Evolutionary conservation across 768 basidiomycete species (phyloP), one percentile per base, ranked within the genome.

Genomic region (Fibroporia radiculosa): DNA sequence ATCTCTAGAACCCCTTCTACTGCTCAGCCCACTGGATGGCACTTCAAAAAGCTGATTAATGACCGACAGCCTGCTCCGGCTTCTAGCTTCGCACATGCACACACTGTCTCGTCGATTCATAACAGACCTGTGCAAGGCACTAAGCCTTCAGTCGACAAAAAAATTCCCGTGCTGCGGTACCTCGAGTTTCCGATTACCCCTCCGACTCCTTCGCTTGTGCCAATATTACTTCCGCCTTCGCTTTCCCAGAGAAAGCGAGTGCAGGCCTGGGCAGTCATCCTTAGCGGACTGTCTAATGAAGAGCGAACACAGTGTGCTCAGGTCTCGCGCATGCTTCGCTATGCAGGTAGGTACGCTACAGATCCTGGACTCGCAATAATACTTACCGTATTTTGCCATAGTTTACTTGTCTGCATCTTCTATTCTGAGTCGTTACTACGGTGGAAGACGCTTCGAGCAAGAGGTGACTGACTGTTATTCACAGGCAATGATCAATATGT

Each of bases 361-460:
- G 19, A 16, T 18, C 18, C 34, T 10, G 3, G 10, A 51, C 16
- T 44, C 26, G 23, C 6, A 18, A 4, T 47, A 24, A 19, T 54
- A 26, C 33, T 3, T 11, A 18, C n/a, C n/a, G n/a, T n/a, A 24
- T 23, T 26, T 10, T 11, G 12, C 40, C 16, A 27, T 47, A 88
- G 85, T 76, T 5, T 81, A 82, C 60, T 66, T 83, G 3, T 79
- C 83, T 10, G 83, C 84, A 0, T 54, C 57, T 11, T 60, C 70
- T 42, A 71, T 73, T 27, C 67, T 88, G 7, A 49, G 40, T 13
- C 65, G 60, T 19, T 45, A 66, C 13, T 84, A 74, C 54, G 34
- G 66, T 19, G 85, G 85, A 6, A 52, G 48, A 20, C 73, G 82
- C 35, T 62, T 79, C 33, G 61, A 64, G 10, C 24, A 45, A 14